Conservation (phyloP, 768 basidiomycete species). For the Peribolospora kevripleyi region DNA sequence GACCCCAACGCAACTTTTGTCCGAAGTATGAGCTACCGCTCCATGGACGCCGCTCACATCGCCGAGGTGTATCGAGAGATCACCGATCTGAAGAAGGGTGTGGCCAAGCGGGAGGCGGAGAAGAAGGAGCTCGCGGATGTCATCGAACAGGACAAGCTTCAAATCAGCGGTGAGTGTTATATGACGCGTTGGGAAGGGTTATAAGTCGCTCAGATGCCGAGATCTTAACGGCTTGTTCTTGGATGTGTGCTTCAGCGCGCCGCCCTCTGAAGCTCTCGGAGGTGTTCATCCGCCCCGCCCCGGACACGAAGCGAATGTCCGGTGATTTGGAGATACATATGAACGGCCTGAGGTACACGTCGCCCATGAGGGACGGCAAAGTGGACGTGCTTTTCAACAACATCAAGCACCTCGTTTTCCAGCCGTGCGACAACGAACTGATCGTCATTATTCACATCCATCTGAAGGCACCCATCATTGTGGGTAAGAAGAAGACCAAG, state of each 20-base stretch:
- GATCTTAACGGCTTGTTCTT: too few species aligned
- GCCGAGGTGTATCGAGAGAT: conserved; percentile 74
- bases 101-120: conserved; percentile 89
- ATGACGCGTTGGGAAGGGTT: too few species aligned
- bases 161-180: conserved; percentile 34
- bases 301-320: conserved; percentile 80
- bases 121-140: conserved; percentile 98
- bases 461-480: conserved; percentile 85
- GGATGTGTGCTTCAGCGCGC: conserved; percentile 20
- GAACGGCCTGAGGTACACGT: conserved; percentile 83
- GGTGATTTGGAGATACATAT: conserved; percentile 98
- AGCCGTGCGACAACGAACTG: conserved; percentile 88
- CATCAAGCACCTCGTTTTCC: conserved; percentile 96
- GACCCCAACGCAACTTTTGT: conserved; percentile 90
- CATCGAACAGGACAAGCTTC: conserved; percentile 68
- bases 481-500: conserved; percentile 94
- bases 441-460: conserved; percentile 84
- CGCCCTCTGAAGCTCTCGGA: conserved; percentile 67
- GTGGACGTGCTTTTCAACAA: conserved; percentile 85
- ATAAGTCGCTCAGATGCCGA: background rate
- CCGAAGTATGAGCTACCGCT: conserved; percentile 81
- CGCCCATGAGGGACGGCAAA: conserved; percentile 33
- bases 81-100: conserved; percentile 83
- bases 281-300: conserved; percentile 74
- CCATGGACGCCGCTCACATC: conserved; percentile 67